Evolutionary conservation across 441 rosid genomes (phyloP).

Genomic region (Sinapis alba): DNA sequence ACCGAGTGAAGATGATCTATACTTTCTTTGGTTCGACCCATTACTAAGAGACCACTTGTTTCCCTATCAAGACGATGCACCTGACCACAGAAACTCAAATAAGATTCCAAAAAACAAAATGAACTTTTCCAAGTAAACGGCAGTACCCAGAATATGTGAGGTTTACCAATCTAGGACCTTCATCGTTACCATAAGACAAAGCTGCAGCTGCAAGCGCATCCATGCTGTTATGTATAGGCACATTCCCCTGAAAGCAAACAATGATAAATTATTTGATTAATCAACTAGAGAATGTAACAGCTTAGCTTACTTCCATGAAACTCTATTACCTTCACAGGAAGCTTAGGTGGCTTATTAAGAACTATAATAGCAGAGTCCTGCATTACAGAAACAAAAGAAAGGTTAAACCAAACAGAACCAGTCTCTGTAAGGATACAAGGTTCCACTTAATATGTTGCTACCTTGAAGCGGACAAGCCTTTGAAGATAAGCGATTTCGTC

Average conservation of each 20-base stretch:
- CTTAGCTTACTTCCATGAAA: conserved; percentile 1
- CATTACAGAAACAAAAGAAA: conserved; percentile 7
- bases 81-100: conserved; percentile 42
- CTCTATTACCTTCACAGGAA: conserved; percentile 79
- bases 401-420: not conserved
- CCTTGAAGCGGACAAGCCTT: conserved; percentile 91
- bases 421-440: too few relatives aligned
- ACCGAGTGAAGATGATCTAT: conserved; percentile 63
- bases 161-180: conserved; percentile 86
- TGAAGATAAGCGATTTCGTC: conserved; percentile 88
- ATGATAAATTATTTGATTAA: not conserved
- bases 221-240: conserved; percentile 92
- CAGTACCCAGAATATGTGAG: not conserved
- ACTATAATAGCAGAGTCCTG: conserved; percentile 82
- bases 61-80: conserved; percentile 93
- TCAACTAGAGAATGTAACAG: conserved; percentile 9
- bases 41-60: conserved; percentile 79
- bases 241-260: conserved; percentile 56
- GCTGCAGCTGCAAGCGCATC: conserved; percentile 95
- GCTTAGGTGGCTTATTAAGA: conserved; percentile 87
- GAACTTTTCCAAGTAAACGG: not conserved
- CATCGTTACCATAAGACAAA: conserved; percentile 72
- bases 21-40: conserved; percentile 85
- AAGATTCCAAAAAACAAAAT: not conserved
- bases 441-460: too few relatives aligned